Evolutionary conservation across 2,329 filamentous ascomycete genomes (phyloP), one percentile per base, ranked within the genome.

Genomic region (Westerdykella ornata): DNA sequence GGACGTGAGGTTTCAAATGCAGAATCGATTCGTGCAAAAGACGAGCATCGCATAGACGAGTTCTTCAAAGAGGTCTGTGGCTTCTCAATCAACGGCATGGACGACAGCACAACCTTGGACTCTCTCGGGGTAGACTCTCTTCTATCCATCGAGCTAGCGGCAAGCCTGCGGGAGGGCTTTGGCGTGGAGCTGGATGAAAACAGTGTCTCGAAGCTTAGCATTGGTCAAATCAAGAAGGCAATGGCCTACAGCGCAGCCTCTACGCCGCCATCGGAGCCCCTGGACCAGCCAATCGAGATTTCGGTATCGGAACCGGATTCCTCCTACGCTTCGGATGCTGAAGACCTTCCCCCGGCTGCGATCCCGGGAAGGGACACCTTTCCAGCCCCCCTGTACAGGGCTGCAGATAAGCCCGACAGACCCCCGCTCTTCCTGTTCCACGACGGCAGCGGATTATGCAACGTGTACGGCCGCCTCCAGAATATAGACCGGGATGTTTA

Each of bases 371-470:
- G 14, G 2, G 28, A 5, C 20, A 5, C 19, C 8, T 8, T 8
- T 11, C 15, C 13, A 1, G 11, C 3, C 13, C 38, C 51, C 2
- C 20, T 22, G 20, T 22, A 22, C 20, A 22, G 20, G 20, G 20
- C 20, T 22, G 20, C 20, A 22, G 20, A 22, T 22, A 9, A 9
- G 20, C 20, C 20, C 20, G 9, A 22, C 20, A 22, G 9, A 22
- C 9, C 20, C 20, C 20, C 20, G 5, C 38, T 62, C 3, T 77
- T 75, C 55, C 72, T 78, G 63, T 62, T 77, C 14, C 75, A 75
- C 12, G 75, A 78, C 42, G 75, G 75, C 33, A 75, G 72, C 39
- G 59, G 59, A 11, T 43, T 56, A 7, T 54, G 45, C 36, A 59
- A 40, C 41, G 54, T 45, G 3, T 57, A 57, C 42, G 37, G 44